Percentiles rank a stretch among this genome's conserved stretches.
Evolutionary conservation across 192 early-diverging fungal genomes (phyloP).

Genomic region (Podila clonocystis): DNA sequence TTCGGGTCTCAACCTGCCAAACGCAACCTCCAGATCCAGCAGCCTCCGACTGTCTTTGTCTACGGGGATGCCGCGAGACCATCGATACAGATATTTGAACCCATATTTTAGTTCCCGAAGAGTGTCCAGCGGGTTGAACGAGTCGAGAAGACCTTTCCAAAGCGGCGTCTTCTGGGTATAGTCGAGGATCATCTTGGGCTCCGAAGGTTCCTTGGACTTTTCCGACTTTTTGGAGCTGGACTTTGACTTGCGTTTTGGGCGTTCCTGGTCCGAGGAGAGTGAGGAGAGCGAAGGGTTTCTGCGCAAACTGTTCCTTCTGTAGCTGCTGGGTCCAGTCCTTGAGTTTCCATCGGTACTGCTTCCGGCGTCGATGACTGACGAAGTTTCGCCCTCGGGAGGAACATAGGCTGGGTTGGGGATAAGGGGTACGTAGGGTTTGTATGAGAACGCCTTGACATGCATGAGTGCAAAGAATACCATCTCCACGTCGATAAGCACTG

Average conservation of each 20-base stretch:
- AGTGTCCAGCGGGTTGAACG: constrained; percentile 50
- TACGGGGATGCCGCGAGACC: constrained; percentile 40
- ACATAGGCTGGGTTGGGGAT: constrained; percentile 31
- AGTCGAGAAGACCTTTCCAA: constrained; percentile 45
- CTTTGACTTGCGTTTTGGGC: constrained; percentile 6
- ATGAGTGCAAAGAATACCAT: constrained; percentile 52
- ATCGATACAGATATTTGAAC: constrained; percentile 44
- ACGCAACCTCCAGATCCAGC: constrained; percentile 43
- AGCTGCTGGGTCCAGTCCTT: constrained; percentile 1
- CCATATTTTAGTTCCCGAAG: constrained; percentile 38
- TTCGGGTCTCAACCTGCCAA: constrained; percentile 41
- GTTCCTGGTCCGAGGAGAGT: not conserved
- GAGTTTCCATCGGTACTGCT: not conserved
- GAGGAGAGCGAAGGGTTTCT: not conserved
- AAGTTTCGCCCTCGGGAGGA: constrained; percentile 5
- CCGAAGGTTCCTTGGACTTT: constrained; percentile 6
- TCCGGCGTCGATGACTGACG: not conserved
- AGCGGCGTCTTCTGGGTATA: constrained; percentile 40
- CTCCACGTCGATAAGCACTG: constrained; percentile 49
- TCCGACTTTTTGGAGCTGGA: constrained; percentile 11
- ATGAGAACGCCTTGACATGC: constrained; percentile 47
- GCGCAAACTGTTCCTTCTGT: not conserved
- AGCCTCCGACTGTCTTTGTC: constrained; percentile 49
- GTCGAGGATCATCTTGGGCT: constrained; percentile 30
- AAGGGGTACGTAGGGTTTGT: constrained; percentile 40